phyloP scores from a whole-genome alignment of 148 eudicot genomes.

The Rhododendron henanense region DNA sequence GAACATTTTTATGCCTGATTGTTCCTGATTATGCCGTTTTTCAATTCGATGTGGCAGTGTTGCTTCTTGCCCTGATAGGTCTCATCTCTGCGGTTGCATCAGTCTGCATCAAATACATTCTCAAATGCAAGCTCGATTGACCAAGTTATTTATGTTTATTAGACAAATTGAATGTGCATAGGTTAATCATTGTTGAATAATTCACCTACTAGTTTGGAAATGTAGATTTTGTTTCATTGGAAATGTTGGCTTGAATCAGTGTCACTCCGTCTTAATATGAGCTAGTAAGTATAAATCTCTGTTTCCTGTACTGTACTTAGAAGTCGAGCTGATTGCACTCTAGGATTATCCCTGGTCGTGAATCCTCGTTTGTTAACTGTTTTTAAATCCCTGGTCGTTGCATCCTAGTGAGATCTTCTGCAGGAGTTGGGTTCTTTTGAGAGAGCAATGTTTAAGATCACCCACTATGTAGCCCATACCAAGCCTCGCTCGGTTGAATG shows the following conservation, averaged over 20 bases:
- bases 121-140: slow-evolving; percentile 34
- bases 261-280: neutral
- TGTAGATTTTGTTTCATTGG: neutral
- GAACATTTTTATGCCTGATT: neutral
- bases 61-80: slow-evolving; percentile 22
- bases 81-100: slow-evolving; percentile 16
- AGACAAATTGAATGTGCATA: neutral
- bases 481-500: too few species aligned
- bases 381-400: too few species aligned
- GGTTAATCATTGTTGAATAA: neutral
- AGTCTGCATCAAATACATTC: slow-evolving; percentile 15
- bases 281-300: neutral
- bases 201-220: neutral
- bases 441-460: too few species aligned
- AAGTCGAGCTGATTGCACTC: too few species aligned
- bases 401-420: too few species aligned
- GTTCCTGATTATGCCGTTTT: slow-evolving; percentile 1
- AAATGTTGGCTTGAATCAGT: neutral
- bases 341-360: too few species aligned
- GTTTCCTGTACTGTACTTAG: too few species aligned
- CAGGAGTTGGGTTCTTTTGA: too few species aligned
- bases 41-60: slow-evolving; percentile 14
- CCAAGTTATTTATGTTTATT: neutral
- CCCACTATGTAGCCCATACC: too few species aligned
- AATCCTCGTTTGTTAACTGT: too few species aligned